A percentile compares a stretch with the other conserved stretches of the same genome.
Evolutionary conservation across 306 rosid genomes (phyloP).

Genomic region (Castanea mollissima): DNA sequence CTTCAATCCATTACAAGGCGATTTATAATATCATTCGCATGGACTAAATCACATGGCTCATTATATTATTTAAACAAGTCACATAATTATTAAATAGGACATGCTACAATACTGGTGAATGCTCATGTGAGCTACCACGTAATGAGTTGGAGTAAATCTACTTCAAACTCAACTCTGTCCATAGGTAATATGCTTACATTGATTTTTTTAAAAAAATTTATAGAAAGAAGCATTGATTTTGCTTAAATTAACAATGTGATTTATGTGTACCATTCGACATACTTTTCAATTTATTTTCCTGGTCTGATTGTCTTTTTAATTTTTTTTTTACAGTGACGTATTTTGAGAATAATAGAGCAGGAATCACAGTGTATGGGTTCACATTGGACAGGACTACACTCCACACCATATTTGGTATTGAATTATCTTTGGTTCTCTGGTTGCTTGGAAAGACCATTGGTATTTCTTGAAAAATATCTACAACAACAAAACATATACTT

Average conservation of each 20-base stretch:
- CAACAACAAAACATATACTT: neutral
- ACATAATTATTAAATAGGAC: too few relatives aligned
- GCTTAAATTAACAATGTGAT: neutral
- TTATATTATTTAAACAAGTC: too few relatives aligned
- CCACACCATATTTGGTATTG: constrained; percentile 74
- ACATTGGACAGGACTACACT: constrained; percentile 76
- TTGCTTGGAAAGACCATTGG: constrained; percentile 82
- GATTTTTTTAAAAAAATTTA: too few relatives aligned
- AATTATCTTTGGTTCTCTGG: constrained; percentile 83
- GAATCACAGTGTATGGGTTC: constrained; percentile 76
- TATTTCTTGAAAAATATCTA: constrained; percentile 32
- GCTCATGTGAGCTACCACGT: too few relatives aligned
- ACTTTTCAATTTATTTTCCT: neutral
- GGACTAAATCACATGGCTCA: too few relatives aligned
- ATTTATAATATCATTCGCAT: too few relatives aligned
- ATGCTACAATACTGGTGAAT: too few relatives aligned
- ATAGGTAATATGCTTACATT: too few relatives aligned
- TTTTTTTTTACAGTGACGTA: constrained; percentile 63
- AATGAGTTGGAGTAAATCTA: too few relatives aligned
- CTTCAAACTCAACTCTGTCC: too few relatives aligned
- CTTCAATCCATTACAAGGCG: too few relatives aligned
- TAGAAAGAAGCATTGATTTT: too few relatives aligned
- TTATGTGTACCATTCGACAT: neutral
- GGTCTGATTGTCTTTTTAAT: neutral
- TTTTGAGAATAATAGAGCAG: constrained; percentile 84